These are phyloP conservation scores for Candida dubliniensis DNA, from an alignment of 1,139 yeast species.

Conservation along the genomic window DNA sequence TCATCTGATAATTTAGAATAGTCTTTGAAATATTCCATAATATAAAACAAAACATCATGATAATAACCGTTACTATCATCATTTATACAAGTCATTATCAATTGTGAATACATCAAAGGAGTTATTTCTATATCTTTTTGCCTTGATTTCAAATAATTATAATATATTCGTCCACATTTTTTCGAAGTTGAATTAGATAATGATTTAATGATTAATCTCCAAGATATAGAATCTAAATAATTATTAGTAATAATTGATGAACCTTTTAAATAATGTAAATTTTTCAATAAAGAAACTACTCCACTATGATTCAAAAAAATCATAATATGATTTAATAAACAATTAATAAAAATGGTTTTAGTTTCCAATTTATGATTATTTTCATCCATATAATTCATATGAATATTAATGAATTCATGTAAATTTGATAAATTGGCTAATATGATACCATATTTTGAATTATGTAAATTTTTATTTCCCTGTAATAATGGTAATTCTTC, in stretches of 20 bases:
- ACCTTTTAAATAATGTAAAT: conserved; percentile 20
- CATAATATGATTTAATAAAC: conserved; percentile 38
- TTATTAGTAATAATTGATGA: conserved; percentile 15
- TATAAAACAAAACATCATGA: conserved; percentile 20
- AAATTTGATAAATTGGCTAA: conserved; percentile 32
- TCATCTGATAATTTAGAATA: background rate
- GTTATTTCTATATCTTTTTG: conserved; percentile 13
- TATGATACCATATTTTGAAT: conserved; percentile 31
- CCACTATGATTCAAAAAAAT: conserved; percentile 40
- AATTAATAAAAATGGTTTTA: conserved; percentile 33
- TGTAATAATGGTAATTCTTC: conserved; percentile 12
- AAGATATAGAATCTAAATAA: conserved; percentile 29
- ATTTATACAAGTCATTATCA: conserved; percentile 30
- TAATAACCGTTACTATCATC: conserved; percentile 21
- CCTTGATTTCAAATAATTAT: conserved; percentile 19
- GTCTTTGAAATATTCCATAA: conserved; percentile 21
- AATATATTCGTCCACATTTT: conserved; percentile 26
- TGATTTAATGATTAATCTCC: conserved; percentile 29
- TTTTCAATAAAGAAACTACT: conserved; percentile 23
- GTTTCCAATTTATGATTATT: conserved; percentile 21
- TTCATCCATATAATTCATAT: conserved; percentile 24
- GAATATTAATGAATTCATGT: conserved; percentile 24
- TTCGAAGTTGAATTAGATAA: conserved; percentile 33
- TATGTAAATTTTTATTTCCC: conserved; percentile 20
- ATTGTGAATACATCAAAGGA: conserved; percentile 18